These are phyloP conservation scores for Moesziomyces globuligerus DNA, from an alignment of 1,284 basidiomycete species.

Conservation along the genomic window DNA sequence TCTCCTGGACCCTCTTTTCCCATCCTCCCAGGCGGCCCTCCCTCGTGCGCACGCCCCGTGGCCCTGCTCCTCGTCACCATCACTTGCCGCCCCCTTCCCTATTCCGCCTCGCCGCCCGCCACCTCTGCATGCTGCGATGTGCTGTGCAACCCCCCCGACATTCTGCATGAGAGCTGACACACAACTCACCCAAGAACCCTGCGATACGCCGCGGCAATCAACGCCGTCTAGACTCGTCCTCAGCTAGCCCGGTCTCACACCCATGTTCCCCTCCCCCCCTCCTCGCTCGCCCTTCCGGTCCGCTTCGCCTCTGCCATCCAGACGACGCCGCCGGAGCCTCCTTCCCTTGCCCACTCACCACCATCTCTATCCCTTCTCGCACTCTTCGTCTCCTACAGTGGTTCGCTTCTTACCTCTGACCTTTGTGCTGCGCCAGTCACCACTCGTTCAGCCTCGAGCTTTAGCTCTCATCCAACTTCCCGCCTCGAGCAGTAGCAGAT, in stretches of 20 bases:
- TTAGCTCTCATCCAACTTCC: too few species aligned
- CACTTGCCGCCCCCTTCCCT: too few species aligned
- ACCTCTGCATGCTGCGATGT: too few species aligned
- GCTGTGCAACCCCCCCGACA: too few species aligned
- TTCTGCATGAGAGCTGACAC: constrained; percentile 1
- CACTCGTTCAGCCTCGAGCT: too few species aligned
- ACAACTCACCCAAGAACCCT: neutral
- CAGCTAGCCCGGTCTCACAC: neutral
- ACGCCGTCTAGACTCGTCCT: constrained; percentile 6
- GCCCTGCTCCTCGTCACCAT: too few species aligned
- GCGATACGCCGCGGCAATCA: constrained; percentile 1
- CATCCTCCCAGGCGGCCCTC: neutral
- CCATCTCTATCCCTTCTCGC: neutral
- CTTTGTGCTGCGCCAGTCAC: too few species aligned
- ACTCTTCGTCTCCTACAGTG: neutral
- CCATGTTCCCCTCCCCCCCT: neutral
- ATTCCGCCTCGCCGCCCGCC: too few species aligned
- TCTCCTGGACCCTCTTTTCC: constrained; percentile 4
- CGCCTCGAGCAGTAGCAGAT: too few species aligned
- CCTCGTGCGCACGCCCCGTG: neutral
- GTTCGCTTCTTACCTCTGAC: too few species aligned
- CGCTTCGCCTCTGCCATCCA: neutral
- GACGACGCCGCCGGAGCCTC: neutral
- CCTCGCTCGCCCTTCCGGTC: neutral
- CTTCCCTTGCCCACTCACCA: neutral